A percentile compares a stretch with the other conserved stretches of the same genome.
phyloP scores from a whole-genome alignment of 176 grass and related monocot genomes.

The Bromus sterilis region DNA sequence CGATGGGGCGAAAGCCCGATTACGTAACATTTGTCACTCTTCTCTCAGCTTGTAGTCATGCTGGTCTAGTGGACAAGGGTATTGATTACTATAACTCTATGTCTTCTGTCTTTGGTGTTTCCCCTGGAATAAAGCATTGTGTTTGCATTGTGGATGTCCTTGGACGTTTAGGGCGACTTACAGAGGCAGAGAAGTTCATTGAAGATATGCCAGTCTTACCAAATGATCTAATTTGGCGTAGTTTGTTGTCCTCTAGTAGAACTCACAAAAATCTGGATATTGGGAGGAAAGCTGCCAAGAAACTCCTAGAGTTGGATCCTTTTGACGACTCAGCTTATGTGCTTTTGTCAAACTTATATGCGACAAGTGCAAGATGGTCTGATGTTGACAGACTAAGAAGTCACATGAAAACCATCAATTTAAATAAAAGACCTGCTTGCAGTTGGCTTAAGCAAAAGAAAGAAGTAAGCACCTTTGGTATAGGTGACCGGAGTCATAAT shows the following conservation, averaged over 20 bases:
- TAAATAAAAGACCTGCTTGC: constrained; percentile 76
- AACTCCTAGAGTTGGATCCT: constrained; percentile 76
- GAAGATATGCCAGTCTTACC: constrained; percentile 57
- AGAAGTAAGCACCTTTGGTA: constrained; percentile 70
- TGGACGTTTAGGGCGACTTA: constrained; percentile 58
- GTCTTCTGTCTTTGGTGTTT: constrained; percentile 48
- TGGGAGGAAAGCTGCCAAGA: constrained; percentile 59
- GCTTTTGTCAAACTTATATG: constrained; percentile 81
- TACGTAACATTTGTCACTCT: constrained; percentile 77
- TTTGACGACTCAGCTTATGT: constrained; percentile 89
- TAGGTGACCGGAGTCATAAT: constrained; percentile 58
- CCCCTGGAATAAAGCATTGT: constrained; percentile 82
- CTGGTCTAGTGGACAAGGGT: constrained; percentile 63
- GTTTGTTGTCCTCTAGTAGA: constrained; percentile 78
- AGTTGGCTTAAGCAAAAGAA: constrained; percentile 90
- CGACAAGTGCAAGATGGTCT: constrained; percentile 56
- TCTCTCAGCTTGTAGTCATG: constrained; percentile 81
- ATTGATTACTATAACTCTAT: constrained; percentile 66
- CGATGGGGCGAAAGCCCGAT: constrained; percentile 49
- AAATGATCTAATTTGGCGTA: constrained; percentile 85
- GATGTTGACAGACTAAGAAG: constrained; percentile 74
- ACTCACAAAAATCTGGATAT: constrained; percentile 69
- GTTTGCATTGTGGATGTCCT: constrained; percentile 85
- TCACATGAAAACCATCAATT: constrained; percentile 86
- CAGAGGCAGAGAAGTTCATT: constrained; percentile 65